phyloP scores from a whole-genome alignment of 352 stramenopile species.

The Globisporangium iwayamae region DNA sequence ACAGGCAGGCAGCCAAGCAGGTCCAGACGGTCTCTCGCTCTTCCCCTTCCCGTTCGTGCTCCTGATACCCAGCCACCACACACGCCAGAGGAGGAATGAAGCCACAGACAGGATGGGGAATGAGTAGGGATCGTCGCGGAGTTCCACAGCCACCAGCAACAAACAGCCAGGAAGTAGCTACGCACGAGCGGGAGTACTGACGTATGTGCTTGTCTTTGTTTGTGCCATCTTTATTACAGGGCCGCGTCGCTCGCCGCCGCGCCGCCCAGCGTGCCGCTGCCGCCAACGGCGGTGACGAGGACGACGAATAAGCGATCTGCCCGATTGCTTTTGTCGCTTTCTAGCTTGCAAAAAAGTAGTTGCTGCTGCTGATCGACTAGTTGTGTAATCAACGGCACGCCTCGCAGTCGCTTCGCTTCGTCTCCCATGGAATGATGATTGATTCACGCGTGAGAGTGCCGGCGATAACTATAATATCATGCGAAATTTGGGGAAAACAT shows the following conservation, averaged over 20 bases:
- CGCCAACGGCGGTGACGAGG: slow-evolving; percentile 79
- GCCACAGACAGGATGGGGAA: not conserved
- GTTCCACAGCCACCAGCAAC: not conserved
- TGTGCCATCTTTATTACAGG: slow-evolving; percentile 29
- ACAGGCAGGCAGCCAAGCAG: not conserved
- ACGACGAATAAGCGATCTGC: slow-evolving; percentile 74
- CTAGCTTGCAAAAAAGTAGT: slow-evolving; percentile 19
- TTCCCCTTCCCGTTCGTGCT: not conserved
- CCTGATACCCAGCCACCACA: not conserved
- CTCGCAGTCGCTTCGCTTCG: no score
- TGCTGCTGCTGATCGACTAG: slow-evolving; percentile 13
- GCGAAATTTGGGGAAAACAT: slow-evolving; percentile 68
- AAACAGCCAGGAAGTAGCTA: not conserved
- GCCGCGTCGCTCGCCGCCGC: slow-evolving; percentile 95
- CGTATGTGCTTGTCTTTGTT: slow-evolving; percentile 1
- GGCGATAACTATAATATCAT: slow-evolving; percentile 79
- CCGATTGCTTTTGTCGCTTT: slow-evolving; percentile 17
- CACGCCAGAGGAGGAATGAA: not conserved
- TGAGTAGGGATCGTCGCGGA: not conserved
- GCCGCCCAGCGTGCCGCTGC: slow-evolving; percentile 91
- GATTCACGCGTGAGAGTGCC: slow-evolving; percentile 15
- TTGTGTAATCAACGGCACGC: slow-evolving; percentile 27
- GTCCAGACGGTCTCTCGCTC: not conserved
- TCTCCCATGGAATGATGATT: not conserved
- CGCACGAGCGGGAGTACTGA: not conserved